phyloP scores from a whole-genome alignment of 2,329 filamentous ascomycete genomes.

The Botrytis byssoidea region DNA sequence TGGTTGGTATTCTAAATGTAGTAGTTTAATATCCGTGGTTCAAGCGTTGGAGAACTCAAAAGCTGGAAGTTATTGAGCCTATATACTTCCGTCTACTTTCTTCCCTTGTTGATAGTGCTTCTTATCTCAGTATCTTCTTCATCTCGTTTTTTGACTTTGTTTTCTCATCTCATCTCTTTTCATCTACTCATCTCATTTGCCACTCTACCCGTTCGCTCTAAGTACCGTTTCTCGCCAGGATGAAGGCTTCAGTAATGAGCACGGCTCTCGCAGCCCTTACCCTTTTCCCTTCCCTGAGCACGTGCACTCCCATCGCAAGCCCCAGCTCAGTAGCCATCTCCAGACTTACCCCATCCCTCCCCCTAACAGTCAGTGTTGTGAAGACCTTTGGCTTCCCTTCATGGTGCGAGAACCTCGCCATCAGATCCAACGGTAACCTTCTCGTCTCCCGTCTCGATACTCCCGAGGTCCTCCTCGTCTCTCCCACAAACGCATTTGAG shows the following conservation, averaged over 20 bases:
- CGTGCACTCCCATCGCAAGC: neutral
- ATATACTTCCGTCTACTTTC: neutral
- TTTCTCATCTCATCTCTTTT: neutral
- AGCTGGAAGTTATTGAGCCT: neutral
- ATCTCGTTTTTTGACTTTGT: neutral
- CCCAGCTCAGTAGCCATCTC: neutral
- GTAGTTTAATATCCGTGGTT: conserved; percentile 10
- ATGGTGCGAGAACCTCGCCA: conserved; percentile 41
- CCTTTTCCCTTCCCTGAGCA: conserved; percentile 6
- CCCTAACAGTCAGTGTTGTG: conserved; percentile 22
- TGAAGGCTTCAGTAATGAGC: conserved; percentile 10
- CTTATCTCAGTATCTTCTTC: neutral
- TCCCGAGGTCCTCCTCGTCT: conserved; percentile 40
- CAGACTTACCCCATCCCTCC: conserved; percentile 5
- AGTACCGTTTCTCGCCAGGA: neutral
- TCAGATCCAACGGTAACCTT: conserved; percentile 41
- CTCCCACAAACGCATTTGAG: conserved; percentile 31
- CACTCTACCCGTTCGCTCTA: neutral
- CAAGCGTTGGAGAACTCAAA: neutral
- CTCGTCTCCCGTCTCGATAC: conserved; percentile 39
- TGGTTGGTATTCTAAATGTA: neutral
- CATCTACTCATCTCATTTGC: neutral
- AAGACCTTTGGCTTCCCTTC: conserved; percentile 21
- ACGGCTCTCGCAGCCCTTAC: neutral
- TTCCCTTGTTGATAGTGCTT: neutral